Evolutionary conservation across 148 eudicot genomes (phyloP).

Genomic region (Dianthus caryophyllus): DNA sequence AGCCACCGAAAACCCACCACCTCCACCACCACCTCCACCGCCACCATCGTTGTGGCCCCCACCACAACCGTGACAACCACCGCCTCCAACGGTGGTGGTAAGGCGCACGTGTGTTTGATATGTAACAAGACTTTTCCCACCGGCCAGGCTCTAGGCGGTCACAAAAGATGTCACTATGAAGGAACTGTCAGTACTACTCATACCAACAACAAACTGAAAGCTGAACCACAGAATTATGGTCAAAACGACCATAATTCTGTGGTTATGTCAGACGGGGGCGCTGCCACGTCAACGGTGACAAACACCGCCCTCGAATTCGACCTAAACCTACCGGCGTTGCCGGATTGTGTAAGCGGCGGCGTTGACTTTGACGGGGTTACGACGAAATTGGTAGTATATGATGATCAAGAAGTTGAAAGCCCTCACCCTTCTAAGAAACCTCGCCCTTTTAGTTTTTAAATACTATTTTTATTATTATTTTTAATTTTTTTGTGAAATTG

Average conservation of each 20-base stretch:
- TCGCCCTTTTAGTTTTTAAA: constrained; percentile 25
- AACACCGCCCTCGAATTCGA: constrained; percentile 38
- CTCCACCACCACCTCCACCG: neutral
- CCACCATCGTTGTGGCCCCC: neutral
- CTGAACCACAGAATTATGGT: too few relatives aligned
- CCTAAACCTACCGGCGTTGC: constrained; percentile 52
- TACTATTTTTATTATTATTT: neutral
- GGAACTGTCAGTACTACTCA: constrained; percentile 18
- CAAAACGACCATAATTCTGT: neutral
- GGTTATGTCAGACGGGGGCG: constrained; percentile 14
- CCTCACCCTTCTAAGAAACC: constrained; percentile 50
- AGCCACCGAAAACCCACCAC: constrained; percentile 56
- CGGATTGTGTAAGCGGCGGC: constrained; percentile 45
- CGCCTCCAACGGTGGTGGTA: constrained; percentile 27
- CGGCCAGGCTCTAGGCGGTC: constrained; percentile 81
- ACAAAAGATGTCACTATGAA: constrained; percentile 73
- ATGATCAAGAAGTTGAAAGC: constrained; percentile 65
- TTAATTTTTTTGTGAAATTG: too few relatives aligned
- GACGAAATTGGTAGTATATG: constrained; percentile 17
- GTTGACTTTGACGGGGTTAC: constrained; percentile 12
- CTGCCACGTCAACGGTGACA: constrained; percentile 19
- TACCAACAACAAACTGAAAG: neutral
- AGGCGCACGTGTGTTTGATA: constrained; percentile 54
- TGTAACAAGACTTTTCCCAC: constrained; percentile 55
- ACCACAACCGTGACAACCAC: neutral